Percentiles rank a stretch among this genome's conserved stretches.
These are phyloP conservation scores for Sugiyamaella floridensis DNA, from an alignment of 805 yeast species.

Conservation along the genomic window DNA sequence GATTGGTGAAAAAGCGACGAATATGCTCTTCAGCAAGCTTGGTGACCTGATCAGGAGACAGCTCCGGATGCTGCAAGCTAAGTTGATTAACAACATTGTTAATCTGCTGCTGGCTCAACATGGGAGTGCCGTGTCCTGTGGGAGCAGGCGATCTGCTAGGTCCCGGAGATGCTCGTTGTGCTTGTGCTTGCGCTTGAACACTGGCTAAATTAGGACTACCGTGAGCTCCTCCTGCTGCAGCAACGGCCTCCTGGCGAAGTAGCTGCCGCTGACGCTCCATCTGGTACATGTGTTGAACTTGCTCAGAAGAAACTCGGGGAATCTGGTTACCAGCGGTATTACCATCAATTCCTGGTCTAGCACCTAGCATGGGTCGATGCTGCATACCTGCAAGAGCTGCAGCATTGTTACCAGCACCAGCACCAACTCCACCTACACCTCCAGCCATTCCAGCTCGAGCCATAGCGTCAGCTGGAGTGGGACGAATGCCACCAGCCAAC, in stretches of 20 bases:
- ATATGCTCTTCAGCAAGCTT: conserved; percentile 29
- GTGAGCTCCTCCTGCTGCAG: conserved; percentile 32
- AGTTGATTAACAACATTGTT: conserved; percentile 20
- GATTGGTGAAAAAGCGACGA: conserved; percentile 25
- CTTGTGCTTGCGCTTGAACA: not conserved
- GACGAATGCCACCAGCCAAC: conserved; percentile 1
- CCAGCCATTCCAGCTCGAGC: not conserved
- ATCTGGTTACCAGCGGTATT: conserved; percentile 22
- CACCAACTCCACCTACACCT: not conserved
- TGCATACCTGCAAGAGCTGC: conserved; percentile 1
- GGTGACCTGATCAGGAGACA: conserved; percentile 28
- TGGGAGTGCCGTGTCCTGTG: conserved; percentile 6
- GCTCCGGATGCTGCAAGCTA: conserved; percentile 24
- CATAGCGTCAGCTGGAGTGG: conserved; percentile 2
- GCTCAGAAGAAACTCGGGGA: conserved; percentile 18
- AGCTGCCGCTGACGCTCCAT: conserved; percentile 27
- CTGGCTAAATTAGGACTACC: conserved; percentile 27
- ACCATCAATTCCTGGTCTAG: conserved; percentile 9
- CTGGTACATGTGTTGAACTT: conserved; percentile 22
- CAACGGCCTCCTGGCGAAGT: conserved; percentile 24
- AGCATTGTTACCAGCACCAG: not conserved
- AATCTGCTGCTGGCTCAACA: conserved; percentile 18
- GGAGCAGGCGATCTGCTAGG: conserved; percentile 23
- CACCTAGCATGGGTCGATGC: conserved; percentile 2
- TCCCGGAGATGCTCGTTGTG: conserved; percentile 15